phyloP scores from a whole-genome alignment of 768 basidiomycete genomes.

The Tricholomella constricta region DNA sequence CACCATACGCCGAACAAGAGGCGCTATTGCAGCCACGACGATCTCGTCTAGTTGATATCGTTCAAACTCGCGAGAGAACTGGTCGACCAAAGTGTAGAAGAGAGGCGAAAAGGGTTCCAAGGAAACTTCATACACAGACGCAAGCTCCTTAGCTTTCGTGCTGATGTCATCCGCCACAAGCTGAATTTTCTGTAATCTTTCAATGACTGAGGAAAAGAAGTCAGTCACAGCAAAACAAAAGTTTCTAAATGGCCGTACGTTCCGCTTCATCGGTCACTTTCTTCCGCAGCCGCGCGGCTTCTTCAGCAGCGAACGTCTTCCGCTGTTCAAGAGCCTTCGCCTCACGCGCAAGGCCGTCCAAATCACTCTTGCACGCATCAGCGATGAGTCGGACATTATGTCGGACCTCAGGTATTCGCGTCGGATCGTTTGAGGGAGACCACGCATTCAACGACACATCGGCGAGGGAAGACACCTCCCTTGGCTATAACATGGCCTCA shows the following conservation, averaged over 20 bases:
- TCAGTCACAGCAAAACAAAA: constrained; percentile 4
- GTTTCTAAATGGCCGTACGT: constrained; percentile 45
- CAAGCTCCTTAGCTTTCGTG: constrained; percentile 60
- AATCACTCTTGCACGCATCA: constrained; percentile 78
- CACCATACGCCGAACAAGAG: constrained; percentile 73
- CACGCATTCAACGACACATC: constrained; percentile 76
- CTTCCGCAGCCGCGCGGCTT: constrained; percentile 70
- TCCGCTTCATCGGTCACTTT: constrained; percentile 77
- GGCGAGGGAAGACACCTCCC: constrained; percentile 84
- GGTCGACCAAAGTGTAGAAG: constrained; percentile 70
- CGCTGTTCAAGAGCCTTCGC: constrained; percentile 81
- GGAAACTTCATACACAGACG: constrained; percentile 67
- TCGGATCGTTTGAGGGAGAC: constrained; percentile 86
- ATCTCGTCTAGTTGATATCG: constrained; percentile 85
- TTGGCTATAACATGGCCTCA: constrained; percentile 50
- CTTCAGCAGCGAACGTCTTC: constrained; percentile 68
- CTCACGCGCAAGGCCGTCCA: constrained; percentile 89
- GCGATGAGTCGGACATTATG: constrained; percentile 91
- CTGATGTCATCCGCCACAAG: constrained; percentile 74
- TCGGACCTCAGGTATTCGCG: constrained; percentile 93
- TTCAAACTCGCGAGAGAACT: constrained; percentile 76
- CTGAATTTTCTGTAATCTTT: constrained; percentile 75
- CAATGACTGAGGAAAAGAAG: constrained; percentile 56
- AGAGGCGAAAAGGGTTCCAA: constrained; percentile 72
- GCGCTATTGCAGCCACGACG: constrained; percentile 89